phyloP scores from a whole-genome alignment of 2,329 filamentous ascomycete genomes.

The Penicillium sp. region DNA sequence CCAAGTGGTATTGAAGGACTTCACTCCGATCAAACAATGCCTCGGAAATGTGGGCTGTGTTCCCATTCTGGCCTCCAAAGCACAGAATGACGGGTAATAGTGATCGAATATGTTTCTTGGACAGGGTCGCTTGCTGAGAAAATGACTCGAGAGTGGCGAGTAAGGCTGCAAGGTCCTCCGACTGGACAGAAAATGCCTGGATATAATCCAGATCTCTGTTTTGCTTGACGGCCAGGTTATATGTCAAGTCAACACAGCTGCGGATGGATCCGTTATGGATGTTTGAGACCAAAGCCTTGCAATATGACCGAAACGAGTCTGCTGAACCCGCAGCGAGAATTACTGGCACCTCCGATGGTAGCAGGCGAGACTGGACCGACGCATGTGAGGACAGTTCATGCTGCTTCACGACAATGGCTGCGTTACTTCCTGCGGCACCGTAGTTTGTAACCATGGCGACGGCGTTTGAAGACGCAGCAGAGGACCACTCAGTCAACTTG shows the following conservation, averaged over 20 bases:
- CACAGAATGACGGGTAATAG: conserved; percentile 31
- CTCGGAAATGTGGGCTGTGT: conserved; percentile 10
- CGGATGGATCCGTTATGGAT: too few relatives aligned
- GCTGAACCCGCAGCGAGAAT: neutral
- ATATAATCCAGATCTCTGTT: neutral
- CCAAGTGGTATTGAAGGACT: conserved; percentile 34
- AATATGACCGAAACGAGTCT: too few relatives aligned
- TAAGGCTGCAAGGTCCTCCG: too few relatives aligned
- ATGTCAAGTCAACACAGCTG: neutral
- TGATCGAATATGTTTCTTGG: neutral
- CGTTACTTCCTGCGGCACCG: conserved; percentile 28
- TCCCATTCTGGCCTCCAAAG: conserved; percentile 38
- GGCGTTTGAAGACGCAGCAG: too few relatives aligned
- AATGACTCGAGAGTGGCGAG: too few relatives aligned
- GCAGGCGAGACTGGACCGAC: too few relatives aligned
- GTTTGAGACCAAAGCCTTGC: neutral
- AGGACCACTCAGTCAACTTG: too few relatives aligned
- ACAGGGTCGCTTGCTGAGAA: neutral
- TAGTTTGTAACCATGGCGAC: conserved; percentile 29
- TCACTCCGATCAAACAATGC: conserved; percentile 25
- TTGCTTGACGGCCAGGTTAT: conserved; percentile 12
- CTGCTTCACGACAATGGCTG: conserved; percentile 26
- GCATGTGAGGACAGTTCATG: neutral
- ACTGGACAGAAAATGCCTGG: too few relatives aligned
- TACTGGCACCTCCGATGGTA: neutral